A percentile compares a stretch with the other conserved stretches of the same genome.
phyloP scores from a whole-genome alignment of 2,329 filamentous ascomycete species.

The Talaromyces albobiverticillius region DNA sequence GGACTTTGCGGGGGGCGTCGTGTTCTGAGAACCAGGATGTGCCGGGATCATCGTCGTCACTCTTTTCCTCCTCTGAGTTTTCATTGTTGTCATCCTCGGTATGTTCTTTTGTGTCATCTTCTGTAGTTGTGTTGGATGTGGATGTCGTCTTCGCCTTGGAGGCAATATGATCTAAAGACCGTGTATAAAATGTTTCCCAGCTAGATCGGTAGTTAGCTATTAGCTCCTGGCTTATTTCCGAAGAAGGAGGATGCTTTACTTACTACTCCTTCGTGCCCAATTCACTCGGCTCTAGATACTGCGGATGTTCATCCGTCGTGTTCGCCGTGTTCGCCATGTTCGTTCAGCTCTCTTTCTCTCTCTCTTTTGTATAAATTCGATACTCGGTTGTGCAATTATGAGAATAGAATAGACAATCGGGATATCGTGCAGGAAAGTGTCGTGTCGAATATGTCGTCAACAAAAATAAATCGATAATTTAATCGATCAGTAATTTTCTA shows the following conservation, averaged over 20 bases:
- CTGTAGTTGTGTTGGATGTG: not conserved
- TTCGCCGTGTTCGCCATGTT: not conserved
- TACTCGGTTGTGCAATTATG: no score
- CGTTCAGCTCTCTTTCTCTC: no score
- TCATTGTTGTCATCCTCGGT: constrained; percentile 58
- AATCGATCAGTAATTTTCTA: not conserved
- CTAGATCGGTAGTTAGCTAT: constrained; percentile 40
- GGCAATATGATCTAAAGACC: constrained; percentile 40
- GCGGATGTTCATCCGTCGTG: constrained; percentile 38
- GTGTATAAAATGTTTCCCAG: constrained; percentile 59
- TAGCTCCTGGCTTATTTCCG: no score
- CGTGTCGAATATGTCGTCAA: no score
- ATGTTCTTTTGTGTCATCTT: constrained; percentile 12
- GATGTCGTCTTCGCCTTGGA: constrained; percentile 19
- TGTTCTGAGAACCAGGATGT: constrained; percentile 97
- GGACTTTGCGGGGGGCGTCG: constrained; percentile 76
- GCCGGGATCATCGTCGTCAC: constrained; percentile 72
- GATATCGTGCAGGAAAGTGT: no score
- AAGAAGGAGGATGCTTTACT: no score
- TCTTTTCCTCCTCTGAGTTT: constrained; percentile 62
- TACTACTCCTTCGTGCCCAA: constrained; percentile 92
- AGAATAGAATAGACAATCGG: no score
- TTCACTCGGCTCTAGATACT: constrained; percentile 70
- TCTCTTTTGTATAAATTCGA: no score
- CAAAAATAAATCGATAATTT: not conserved